These are phyloP conservation scores for Ganoderma meredithae DNA, from an alignment of 1,284 basidiomycete species.

Conservation along the genomic window DNA sequence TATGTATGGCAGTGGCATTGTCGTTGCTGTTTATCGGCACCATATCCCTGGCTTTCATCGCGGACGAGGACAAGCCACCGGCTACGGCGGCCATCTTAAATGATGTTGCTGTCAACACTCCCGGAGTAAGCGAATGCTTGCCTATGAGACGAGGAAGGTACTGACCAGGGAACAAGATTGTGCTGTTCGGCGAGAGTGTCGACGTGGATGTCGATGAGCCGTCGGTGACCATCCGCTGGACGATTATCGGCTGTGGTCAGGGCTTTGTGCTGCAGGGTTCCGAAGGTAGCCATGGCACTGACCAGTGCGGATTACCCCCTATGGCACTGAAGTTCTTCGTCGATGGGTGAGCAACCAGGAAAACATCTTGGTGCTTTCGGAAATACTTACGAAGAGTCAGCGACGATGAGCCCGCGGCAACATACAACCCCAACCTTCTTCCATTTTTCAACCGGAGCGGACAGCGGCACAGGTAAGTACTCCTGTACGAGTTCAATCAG, in stretches of 20 bases:
- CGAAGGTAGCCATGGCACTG: constrained; percentile 55
- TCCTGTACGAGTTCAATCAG: background rate
- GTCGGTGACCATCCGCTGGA: constrained; percentile 62
- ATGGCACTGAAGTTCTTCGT: constrained; percentile 54
- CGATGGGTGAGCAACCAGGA: constrained; percentile 52
- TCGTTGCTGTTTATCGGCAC: constrained; percentile 57
- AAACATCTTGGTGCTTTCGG: background rate
- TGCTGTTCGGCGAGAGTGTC: constrained; percentile 62
- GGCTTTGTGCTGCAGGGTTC: constrained; percentile 56
- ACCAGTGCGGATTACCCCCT: constrained; percentile 55
- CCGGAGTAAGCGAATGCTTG: constrained; percentile 50
- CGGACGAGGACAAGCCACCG: constrained; percentile 50
- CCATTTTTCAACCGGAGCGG: constrained; percentile 51
- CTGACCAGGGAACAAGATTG: constrained; percentile 45
- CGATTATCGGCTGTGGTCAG: constrained; percentile 60
- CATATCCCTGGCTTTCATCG: constrained; percentile 57
- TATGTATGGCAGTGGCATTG: constrained; percentile 48
- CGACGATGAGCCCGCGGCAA: constrained; percentile 42
- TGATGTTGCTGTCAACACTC: constrained; percentile 48
- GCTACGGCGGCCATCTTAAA: constrained; percentile 52
- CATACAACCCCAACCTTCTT: constrained; percentile 55
- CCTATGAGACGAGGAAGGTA: background rate
- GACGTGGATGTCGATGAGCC: constrained; percentile 68
- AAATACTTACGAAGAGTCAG: constrained; percentile 3
- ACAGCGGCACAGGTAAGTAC: constrained; percentile 49